Conservation (phyloP, 2,329 filamentous ascomycete genomes). For the Ceratocystis destructans region DNA sequence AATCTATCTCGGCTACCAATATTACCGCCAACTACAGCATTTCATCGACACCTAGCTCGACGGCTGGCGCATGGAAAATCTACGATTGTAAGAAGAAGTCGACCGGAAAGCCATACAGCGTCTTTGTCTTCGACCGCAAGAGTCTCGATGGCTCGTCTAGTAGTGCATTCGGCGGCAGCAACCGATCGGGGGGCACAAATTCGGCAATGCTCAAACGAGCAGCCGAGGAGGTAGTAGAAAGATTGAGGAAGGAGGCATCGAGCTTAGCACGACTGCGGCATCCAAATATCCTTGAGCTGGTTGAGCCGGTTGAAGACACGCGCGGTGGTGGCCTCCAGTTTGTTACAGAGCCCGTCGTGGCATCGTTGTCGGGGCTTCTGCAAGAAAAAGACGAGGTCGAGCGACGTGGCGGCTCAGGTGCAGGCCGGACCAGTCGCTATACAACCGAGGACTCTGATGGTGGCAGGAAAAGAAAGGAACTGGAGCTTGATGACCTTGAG, state of each 20-base stretch:
- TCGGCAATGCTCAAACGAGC: constrained; percentile 61
- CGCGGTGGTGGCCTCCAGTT: constrained; percentile 86
- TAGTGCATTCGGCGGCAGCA: constrained; percentile 29
- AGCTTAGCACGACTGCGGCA: constrained; percentile 79
- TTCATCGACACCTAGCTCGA: constrained; percentile 58
- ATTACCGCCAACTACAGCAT: constrained; percentile 86
- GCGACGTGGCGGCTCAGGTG: constrained; percentile 35
- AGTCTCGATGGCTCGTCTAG: constrained; percentile 49
- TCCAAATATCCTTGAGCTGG: constrained; percentile 80
- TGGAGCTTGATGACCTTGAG: constrained; percentile 93
- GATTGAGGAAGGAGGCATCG: constrained; percentile 81
- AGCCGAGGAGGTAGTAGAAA: constrained; percentile 80
- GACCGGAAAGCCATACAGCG: constrained; percentile 73
- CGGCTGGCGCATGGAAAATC: constrained; percentile 90
- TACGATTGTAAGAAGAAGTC: constrained; percentile 96
- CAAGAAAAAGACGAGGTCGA: constrained; percentile 86
- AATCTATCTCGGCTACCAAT: constrained; percentile 80
- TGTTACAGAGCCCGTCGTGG: constrained; percentile 80
- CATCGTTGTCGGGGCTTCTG: constrained; percentile 69
- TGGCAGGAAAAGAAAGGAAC: constrained; percentile 56
- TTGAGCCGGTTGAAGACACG: constrained; percentile 91
- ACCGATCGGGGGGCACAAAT: constrained; percentile 29
- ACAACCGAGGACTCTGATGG: constrained; percentile 69
- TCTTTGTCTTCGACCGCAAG: constrained; percentile 92
- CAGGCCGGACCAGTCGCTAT: constrained; percentile 61